Evolutionary conservation across 225 moss, liverwort and hornwort genomes (phyloP), one percentile per base, ranked within the genome.

Genomic region (Takakia lepidozioides): DNA sequence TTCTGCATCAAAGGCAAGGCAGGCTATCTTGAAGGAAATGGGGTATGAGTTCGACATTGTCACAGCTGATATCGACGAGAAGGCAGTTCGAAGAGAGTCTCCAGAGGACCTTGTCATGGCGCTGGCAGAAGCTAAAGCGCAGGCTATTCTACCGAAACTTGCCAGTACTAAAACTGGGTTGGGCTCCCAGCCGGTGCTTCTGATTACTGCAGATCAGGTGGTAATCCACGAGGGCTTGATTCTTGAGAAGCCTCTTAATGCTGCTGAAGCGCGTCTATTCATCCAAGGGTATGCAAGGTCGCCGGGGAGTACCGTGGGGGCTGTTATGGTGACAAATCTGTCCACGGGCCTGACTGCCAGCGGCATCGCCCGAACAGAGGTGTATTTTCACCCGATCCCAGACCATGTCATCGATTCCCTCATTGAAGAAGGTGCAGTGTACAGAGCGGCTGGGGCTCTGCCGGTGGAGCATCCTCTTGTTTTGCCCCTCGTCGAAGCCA

Each of bases 141-240:
- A 91, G 35, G 91, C 91, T 15, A 76, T 98, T 35, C 40, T 91
- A 28, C 80, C 77, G 35, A 91, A 85, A 63, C 63, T 98, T 38
- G 81, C 71, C 36, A 58, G 61, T 16, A 63, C 68, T 46, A 58
- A 52, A 29, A 32, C 52, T 8, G 37, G 23, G 0, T n/a, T n/a
- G n/a, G n/a, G n/a, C n/a, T n/a, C n/a, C n/a, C n/a, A n/a, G n/a
- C 82, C 75, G 35, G 75, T 77, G 43, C 47, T 98, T 41, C 61
- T 98, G 48, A 87, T 98, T 32, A 98, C 98, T 4, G 90, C 98
- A 19, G 98, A 98, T 48, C 98, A 98, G 85, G 98, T 98, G 52
- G 98, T 98, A 41, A 80, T 91, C 49, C 87, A 98, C 61, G 87
- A 98, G 80, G 90, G 90, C 35, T 69, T 68, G 37, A 85, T 98